Evolutionary conservation across 805 yeast species (phyloP), one percentile per base, ranked within the genome.

Genomic region (Wickerhamiella brachini): DNA sequence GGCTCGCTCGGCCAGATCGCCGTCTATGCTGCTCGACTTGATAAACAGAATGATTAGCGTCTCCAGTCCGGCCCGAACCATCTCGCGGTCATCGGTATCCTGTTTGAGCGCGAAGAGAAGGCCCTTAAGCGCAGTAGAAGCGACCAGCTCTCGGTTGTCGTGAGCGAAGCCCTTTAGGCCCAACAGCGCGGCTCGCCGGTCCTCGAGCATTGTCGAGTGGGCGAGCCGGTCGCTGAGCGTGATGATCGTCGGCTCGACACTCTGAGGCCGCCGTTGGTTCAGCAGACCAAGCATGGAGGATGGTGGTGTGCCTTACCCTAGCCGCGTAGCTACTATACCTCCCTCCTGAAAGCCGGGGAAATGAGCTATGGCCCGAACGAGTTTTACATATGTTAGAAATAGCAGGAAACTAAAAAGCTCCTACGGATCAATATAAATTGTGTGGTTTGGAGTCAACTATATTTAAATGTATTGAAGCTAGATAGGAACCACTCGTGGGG

Each of bases 111-210:
- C 79, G 22, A 71, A 65, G 15, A 93, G 74, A 49, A 93, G 69
- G 0, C 88, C 85, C 51, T 87, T 73, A 34, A 89, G 70, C 1
- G 95, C 97, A 53, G 82, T 78, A 37, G 95, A 94, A 45, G 89
- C 86, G 1, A 93, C 97, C 1, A 82, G 72, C 65, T 93, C 99
- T 54, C 98, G 71, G 64, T 83, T 87, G 59, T 87, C 86, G 51
- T 97, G 74, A 53, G 94, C 79, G 64, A 87, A 88, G 43, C 94
- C 85, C 62, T 90, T 89, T 55, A 93, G 71, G 0, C 95, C 90
- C 38, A 90, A 72, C 3, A 90, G 85, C 0, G 97, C 97, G 1
- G 96, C 90, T 50, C 95, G 71, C 55, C 97, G 73, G 67, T 93
- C 98, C 26, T 84, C 79, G 2, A 93, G 73, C 55, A 85, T 67